Evolutionary conservation across 306 rosid genomes (phyloP).

Genomic region (Betula pendula): DNA sequence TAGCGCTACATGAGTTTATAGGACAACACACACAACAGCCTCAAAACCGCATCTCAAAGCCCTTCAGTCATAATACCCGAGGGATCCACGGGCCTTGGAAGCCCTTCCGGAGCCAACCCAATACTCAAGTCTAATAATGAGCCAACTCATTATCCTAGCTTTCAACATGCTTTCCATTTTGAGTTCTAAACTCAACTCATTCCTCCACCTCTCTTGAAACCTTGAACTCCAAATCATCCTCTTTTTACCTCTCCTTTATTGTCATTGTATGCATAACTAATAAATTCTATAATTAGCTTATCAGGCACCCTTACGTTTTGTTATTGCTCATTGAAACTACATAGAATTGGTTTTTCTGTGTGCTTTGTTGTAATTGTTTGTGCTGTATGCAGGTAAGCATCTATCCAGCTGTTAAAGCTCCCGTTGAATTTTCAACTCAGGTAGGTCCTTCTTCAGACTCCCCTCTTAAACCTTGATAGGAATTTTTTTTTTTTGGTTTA

Average conservation of each 20-base stretch:
- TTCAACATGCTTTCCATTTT: background rate
- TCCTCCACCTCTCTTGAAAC: background rate
- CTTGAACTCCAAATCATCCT: background rate
- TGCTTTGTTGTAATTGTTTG: constrained; percentile 25
- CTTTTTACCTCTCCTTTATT: background rate
- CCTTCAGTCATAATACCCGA: no score
- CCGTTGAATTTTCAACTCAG: constrained; percentile 77
- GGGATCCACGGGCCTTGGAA: no score
- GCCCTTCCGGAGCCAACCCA: no score
- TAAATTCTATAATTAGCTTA: background rate
- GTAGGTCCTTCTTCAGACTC: constrained; percentile 37
- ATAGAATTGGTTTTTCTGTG: constrained; percentile 15
- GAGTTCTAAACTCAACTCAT: background rate
- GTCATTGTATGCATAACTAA: background rate
- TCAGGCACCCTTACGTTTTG: background rate
- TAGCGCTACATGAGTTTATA: no score
- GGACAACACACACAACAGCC: no score
- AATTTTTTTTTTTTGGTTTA: background rate
- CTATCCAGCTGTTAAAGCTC: constrained; percentile 91
- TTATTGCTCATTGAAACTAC: background rate
- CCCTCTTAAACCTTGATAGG: background rate
- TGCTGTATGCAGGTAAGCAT: constrained; percentile 71
- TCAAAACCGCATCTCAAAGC: no score
- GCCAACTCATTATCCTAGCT: background rate
- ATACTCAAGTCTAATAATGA: no score